Conservation (phyloP, 1,284 basidiomycete species). For the Apiotrichum veenhuisii region DNA sequence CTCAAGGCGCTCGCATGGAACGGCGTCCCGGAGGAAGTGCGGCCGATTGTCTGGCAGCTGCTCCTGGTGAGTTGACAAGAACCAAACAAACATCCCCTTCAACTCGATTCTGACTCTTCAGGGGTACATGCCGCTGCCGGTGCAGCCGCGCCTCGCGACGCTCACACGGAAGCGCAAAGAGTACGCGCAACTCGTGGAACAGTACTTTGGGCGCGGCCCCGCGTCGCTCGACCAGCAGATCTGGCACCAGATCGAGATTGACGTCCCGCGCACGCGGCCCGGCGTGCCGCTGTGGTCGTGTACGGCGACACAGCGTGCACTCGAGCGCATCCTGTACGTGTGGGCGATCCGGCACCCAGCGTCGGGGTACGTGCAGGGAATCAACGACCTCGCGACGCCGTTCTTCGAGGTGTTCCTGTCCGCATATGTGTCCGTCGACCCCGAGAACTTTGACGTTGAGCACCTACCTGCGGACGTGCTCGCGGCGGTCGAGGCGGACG, state of each 20-base stretch:
- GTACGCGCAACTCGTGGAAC: constrained; percentile 80
- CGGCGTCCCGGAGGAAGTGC: constrained; percentile 80
- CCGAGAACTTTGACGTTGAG: constrained; percentile 76
- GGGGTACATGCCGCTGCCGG: constrained; percentile 87
- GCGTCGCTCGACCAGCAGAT: constrained; percentile 85
- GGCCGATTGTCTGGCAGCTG: constrained; percentile 91
- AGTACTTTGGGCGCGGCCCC: constrained; percentile 83
- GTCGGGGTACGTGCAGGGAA: constrained; percentile 94
- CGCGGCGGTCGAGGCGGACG: constrained; percentile 85
- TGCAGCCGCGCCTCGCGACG: constrained; percentile 69
- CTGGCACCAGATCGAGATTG: constrained; percentile 98
- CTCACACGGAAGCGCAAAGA: constrained; percentile 86
- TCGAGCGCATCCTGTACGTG: constrained; percentile 90
- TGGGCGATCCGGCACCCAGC: constrained; percentile 97
- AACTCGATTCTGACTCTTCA: constrained; percentile 39
- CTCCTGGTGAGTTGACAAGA: constrained; percentile 65
- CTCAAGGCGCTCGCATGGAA: constrained; percentile 92
- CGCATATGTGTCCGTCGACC: constrained; percentile 59
- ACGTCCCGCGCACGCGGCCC: constrained; percentile 88
- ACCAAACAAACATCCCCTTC: no score
- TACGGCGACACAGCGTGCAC: constrained; percentile 76
- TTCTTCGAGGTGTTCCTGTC: constrained; percentile 87
- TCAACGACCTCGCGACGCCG: constrained; percentile 92
- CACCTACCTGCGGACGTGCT: constrained; percentile 67
- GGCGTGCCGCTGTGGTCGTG: constrained; percentile 89